phyloP scores from a whole-genome alignment of 169 alveolate genomes.

The Eimeria maxima region DNA sequence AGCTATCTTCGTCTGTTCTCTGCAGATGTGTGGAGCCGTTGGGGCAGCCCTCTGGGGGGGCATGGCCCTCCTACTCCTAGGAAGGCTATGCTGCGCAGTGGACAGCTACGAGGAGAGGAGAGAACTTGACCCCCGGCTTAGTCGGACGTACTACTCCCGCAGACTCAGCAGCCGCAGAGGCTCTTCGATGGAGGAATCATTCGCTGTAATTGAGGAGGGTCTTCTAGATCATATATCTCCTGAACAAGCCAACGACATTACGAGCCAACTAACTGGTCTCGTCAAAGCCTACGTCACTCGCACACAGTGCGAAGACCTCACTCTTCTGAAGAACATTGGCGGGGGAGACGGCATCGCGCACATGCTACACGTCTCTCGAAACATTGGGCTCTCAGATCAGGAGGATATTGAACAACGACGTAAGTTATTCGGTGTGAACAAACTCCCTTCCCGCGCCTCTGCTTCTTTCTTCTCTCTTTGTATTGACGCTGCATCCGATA shows the following conservation, averaged over 20 bases:
- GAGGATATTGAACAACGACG: slow-evolving; percentile 46
- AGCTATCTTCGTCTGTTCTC: slow-evolving; percentile 37
- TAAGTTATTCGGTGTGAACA: slow-evolving; percentile 83
- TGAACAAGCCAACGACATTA: slow-evolving; percentile 16
- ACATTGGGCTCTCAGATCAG: slow-evolving; percentile 57
- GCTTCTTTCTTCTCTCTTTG: slow-evolving; percentile 81
- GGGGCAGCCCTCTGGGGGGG: slow-evolving; percentile 60
- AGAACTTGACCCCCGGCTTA: not conserved
- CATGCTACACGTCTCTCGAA: slow-evolving; percentile 56
- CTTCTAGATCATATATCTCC: slow-evolving; percentile 54
- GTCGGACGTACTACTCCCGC: slow-evolving; percentile 55
- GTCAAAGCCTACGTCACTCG: slow-evolving; percentile 83
- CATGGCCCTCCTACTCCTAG: slow-evolving; percentile 24
- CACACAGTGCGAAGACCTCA: slow-evolving; percentile 77
- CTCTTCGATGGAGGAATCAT: slow-evolving; percentile 51
- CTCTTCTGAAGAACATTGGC: slow-evolving; percentile 78
- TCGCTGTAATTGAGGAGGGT: slow-evolving; percentile 42
- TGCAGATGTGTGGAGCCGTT: slow-evolving; percentile 29
- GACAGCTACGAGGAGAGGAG: slow-evolving; percentile 64
- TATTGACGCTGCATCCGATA: slow-evolving; percentile 85
- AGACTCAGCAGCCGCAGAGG: slow-evolving; percentile 67
- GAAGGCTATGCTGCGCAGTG: slow-evolving; percentile 71
- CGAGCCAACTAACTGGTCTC: slow-evolving; percentile 57
- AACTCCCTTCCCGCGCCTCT: slow-evolving; percentile 80
- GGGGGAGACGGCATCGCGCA: slow-evolving; percentile 80